A percentile compares a stretch with the other conserved stretches of the same genome.
Conservation (phyloP, 1,284 basidiomycete species). For the Ganoderma sinense region DNA sequence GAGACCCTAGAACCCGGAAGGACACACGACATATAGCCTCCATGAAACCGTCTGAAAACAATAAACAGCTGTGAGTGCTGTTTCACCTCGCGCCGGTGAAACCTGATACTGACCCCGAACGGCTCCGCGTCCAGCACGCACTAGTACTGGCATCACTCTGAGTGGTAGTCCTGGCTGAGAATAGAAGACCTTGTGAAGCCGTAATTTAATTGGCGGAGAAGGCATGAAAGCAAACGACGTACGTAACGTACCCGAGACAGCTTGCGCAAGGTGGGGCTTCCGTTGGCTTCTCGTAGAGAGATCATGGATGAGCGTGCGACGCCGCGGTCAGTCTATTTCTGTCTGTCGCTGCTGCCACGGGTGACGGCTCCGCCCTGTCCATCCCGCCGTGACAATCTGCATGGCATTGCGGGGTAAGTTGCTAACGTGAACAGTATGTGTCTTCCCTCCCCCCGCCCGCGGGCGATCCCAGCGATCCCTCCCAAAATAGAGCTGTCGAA, state of each 20-base stretch:
- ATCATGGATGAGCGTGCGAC: not conserved
- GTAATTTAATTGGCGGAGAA: not conserved
- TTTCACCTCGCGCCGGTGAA: too few relatives aligned
- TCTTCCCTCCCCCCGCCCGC: not conserved
- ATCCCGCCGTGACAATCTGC: not conserved
- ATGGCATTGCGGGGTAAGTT: not conserved
- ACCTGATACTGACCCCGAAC: too few relatives aligned
- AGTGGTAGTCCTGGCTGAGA: not conserved
- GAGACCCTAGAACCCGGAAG: not conserved
- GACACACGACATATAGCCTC: not conserved
- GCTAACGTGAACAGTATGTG: not conserved
- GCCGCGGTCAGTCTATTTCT: not conserved
- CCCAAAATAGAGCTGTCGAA: conserved; percentile 1
- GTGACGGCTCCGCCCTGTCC: not conserved
- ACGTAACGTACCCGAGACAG: not conserved
- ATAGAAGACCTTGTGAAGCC: not conserved
- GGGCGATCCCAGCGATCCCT: not conserved
- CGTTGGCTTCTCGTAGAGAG: not conserved
- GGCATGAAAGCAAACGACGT: not conserved
- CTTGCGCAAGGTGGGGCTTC: not conserved
- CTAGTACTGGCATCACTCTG: not conserved
- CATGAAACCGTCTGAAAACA: not conserved
- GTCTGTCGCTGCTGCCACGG: not conserved
- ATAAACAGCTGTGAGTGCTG: not conserved
- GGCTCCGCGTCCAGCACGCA: too few relatives aligned